These are phyloP conservation scores for Cryphonectria carpinicola DNA, from an alignment of 2,329 filamentous ascomycete genomes.

Conservation along the genomic window DNA sequence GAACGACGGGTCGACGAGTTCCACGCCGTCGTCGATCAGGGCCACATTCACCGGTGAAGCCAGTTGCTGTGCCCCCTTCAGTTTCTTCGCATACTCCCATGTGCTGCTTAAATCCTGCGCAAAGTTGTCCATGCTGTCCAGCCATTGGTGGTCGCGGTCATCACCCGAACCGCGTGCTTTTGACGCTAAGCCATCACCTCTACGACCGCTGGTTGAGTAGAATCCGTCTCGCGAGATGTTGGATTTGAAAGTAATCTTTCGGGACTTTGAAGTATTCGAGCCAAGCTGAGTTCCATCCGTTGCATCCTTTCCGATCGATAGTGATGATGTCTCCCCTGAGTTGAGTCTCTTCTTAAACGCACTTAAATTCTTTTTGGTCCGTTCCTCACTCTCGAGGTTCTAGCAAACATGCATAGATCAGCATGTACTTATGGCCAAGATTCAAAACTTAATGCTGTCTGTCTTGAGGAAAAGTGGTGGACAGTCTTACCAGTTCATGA, in stretches of 20 bases:
- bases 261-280: neutral
- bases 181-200: neutral
- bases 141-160: neutral
- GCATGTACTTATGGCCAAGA: neutral
- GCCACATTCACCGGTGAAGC: neutral
- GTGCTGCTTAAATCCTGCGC: neutral
- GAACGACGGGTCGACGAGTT: neutral
- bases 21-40: slow-evolving; percentile 13
- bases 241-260: neutral
- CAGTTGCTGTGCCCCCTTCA: neutral
- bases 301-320: neutral
- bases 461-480: neutral
- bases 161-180: neutral
- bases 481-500: neutral
- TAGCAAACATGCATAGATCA: neutral
- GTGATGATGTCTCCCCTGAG: neutral
- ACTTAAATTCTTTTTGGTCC: neutral
- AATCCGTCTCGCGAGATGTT: neutral
- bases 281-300: neutral
- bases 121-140: neutral
- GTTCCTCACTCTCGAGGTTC: neutral
- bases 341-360: neutral
- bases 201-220: neutral
- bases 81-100: neutral
- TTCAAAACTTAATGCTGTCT: neutral